Evolutionary conservation across 345 rosid genomes (phyloP).

Genomic region (Citrus glauca): DNA sequence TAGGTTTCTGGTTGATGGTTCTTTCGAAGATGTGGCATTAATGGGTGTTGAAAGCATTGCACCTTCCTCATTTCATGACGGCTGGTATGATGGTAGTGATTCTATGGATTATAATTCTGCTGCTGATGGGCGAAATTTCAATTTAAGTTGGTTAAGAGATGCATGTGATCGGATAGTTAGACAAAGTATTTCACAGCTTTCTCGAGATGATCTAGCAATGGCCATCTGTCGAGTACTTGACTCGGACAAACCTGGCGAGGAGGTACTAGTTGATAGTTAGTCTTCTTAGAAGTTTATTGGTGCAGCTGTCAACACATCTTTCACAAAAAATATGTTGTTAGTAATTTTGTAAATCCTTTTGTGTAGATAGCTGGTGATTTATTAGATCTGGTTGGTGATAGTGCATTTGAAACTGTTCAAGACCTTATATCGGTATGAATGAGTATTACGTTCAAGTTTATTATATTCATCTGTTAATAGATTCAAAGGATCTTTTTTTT

Average conservation of each 20-base stretch:
- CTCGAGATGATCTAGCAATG: constrained; percentile 90
- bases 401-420: constrained; percentile 90
- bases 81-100: constrained; percentile 43
- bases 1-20: constrained; percentile 70
- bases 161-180: constrained; percentile 65
- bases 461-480: not conserved
- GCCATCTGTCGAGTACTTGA: constrained; percentile 88
- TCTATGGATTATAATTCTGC: constrained; percentile 24
- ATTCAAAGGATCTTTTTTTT: not conserved
- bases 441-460: not conserved
- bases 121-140: constrained; percentile 36
- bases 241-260: constrained; percentile 87
- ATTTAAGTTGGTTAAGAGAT: constrained; percentile 86
- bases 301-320: constrained; percentile 12
- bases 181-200: constrained; percentile 68
- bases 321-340: constrained; percentile 9
- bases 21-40: constrained; percentile 48
- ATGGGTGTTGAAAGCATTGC: constrained; percentile 36
- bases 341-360: not conserved
- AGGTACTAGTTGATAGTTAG: constrained; percentile 48
- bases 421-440: constrained; percentile 67
- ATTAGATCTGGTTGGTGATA: constrained; percentile 91
- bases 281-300: constrained; percentile 5
- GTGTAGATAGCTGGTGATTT: constrained; percentile 85
- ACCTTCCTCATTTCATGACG: constrained; percentile 36